Evolutionary conservation across 2,329 filamentous ascomycete species (phyloP).

Genomic region (Trichophyton schoenleinii): DNA sequence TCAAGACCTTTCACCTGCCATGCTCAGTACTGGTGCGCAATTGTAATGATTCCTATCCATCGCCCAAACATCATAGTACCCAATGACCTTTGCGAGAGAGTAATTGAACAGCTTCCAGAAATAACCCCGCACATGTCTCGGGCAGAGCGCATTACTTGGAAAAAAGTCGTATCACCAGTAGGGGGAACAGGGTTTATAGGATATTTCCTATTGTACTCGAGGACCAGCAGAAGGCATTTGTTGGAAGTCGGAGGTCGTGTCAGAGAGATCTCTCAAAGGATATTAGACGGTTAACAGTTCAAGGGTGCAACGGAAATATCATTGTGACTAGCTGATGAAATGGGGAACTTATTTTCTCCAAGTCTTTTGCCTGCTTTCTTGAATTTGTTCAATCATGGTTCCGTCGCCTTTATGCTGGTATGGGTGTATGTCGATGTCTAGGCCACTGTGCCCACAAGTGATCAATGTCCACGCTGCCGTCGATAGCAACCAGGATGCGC

Average conservation of each 20-base stretch:
- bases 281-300: background rate
- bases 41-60: background rate
- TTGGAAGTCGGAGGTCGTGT: background rate
- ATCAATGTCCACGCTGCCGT: too few relatives aligned
- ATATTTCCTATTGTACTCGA: background rate
- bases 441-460: too few relatives aligned
- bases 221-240: conserved; percentile 1
- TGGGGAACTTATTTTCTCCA: background rate
- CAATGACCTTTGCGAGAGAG: background rate
- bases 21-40: conserved; percentile 9
- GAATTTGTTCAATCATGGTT: too few relatives aligned
- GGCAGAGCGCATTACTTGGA: background rate
- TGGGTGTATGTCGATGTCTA: too few relatives aligned
- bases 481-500: too few relatives aligned
- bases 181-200: background rate
- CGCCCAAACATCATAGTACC: background rate
- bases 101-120: background rate
- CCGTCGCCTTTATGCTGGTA: too few relatives aligned
- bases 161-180: background rate
- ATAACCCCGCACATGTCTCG: background rate
- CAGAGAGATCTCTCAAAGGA: background rate
- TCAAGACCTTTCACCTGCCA: conserved; percentile 14
- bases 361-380: too few relatives aligned
- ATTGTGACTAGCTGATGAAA: background rate
- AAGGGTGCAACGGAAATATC: background rate